These are phyloP conservation scores for Umbelopsis sp. DNA, from an alignment of 192 early-diverging fungal genomes.

Conservation along the genomic window DNA sequence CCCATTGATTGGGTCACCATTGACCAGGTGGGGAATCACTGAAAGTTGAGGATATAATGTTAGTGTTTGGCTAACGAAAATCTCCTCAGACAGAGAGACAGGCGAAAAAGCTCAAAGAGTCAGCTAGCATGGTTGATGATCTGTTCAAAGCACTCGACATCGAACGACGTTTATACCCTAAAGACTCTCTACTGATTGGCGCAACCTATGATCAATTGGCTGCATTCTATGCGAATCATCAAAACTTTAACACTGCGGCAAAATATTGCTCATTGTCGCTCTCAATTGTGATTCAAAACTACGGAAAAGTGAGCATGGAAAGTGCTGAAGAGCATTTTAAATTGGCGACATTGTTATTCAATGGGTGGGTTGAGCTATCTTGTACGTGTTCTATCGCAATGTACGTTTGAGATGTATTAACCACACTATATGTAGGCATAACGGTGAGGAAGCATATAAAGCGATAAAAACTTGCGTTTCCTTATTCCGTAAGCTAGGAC, in stretches of 20 bases:
- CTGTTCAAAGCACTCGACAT: neutral
- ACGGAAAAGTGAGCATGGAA: neutral
- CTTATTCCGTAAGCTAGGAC: neutral
- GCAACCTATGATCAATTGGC: neutral
- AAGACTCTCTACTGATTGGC: neutral
- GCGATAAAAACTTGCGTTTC: neutral
- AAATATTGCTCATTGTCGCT: neutral
- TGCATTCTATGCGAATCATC: neutral
- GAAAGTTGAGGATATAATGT: too few species aligned
- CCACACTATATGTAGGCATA: neutral
- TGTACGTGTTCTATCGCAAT: too few species aligned
- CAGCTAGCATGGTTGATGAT: neutral
- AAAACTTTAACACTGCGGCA: neutral
- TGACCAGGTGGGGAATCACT: neutral
- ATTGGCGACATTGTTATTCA: neutral
- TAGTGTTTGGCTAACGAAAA: neutral
- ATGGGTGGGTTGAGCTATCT: neutral
- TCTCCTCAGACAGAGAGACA: neutral
- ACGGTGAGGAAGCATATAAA: neutral
- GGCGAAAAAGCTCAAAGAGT: neutral
- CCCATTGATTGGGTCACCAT: neutral
- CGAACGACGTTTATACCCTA: neutral
- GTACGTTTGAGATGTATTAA: too few species aligned
- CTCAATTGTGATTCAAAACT: neutral
- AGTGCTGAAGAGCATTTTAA: conserved; percentile 3